Base-by-base conservation (phyloP, 805 yeast species). In the Wickerhamomyces strasburgensis region DNA sequence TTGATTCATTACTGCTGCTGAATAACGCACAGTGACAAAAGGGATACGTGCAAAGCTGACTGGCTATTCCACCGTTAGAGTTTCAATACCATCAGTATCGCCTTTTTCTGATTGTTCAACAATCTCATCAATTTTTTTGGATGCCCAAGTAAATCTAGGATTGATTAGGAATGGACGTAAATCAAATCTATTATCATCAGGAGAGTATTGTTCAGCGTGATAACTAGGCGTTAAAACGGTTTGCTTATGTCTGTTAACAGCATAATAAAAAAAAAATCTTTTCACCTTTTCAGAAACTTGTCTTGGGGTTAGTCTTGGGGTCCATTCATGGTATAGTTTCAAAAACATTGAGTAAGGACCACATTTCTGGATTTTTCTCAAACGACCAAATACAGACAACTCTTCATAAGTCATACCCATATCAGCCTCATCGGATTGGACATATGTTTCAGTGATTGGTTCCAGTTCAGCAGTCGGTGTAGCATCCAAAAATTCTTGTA, bases 361-460 rank as follows among this genome's bases (percentile, higher is more conserved):
- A 63, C 96, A 85, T 63, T 89, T 89, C 33, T 85, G 86, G 32
- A 93, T 82, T 61, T 93, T 93, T 47, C 99, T 75, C 43, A 93
- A 70, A 41, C 84, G 73, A 11, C 99, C 99, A 66, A 93, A 89
- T 6, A 84, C 69, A 24, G 96, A 82, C 42, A 93, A 71, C 57
- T 93, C 98, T 47, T 89, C 95, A 54, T 93, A 93, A 0, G 96
- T 84, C 82, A 94, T 84, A 2, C 99, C 99, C 99, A 93, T 93
- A 56, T 93, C 99, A 11, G 76, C 79, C 61, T 93, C 99, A 60
- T 93, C 99, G 23, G 95, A 84, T 61, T 93, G 99, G 13, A 90
- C 94, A 51, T 93, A 90, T 39, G 78, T 72, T 46, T 83, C 80
- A 0, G 98, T 93, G 37, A 87, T 90, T 25, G 99, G 99, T 55